These are phyloP conservation scores for Exophiala bonariae DNA, from an alignment of 2,329 filamentous ascomycete species.

Conservation along the genomic window DNA sequence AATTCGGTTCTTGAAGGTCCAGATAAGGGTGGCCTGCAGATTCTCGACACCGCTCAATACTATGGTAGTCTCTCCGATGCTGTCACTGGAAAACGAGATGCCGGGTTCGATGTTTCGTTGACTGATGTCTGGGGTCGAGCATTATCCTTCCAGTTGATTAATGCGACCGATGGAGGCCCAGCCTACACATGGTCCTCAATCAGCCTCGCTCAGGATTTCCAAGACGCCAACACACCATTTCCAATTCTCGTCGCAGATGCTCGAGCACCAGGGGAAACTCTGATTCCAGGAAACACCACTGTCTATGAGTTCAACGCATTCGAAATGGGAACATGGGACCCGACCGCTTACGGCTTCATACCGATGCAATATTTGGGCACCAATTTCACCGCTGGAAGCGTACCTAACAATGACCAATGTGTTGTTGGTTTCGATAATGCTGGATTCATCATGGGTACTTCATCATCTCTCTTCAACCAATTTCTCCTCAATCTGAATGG, in stretches of 20 bases:
- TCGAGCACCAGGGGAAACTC: conserved; percentile 59
- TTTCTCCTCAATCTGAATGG: conserved; percentile 67
- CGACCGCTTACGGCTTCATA: conserved; percentile 69
- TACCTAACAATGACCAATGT: conserved; percentile 61
- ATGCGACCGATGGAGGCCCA: conserved; percentile 71
- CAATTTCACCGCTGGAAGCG: conserved; percentile 63
- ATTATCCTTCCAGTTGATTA: conserved; percentile 82
- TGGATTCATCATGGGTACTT: conserved; percentile 83
- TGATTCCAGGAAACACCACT: conserved; percentile 71
- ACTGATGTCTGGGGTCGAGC: conserved; percentile 91
- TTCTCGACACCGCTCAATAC: conserved; percentile 61
- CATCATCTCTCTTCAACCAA: conserved; percentile 80
- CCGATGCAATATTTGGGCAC: conserved; percentile 72
- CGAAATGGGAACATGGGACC: conserved; percentile 77
- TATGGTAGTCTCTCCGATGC: conserved; percentile 59
- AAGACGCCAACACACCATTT: conserved; percentile 64
- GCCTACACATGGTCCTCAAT: conserved; percentile 82
- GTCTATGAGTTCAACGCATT: conserved; percentile 76
- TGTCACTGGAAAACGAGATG: conserved; percentile 62
- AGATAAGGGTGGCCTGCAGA: conserved; percentile 48
- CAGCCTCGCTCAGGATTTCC: conserved; percentile 62
- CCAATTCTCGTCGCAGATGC: conserved; percentile 72
- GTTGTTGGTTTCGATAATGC: conserved; percentile 79
- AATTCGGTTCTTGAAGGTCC: conserved; percentile 64
- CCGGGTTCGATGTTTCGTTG: conserved; percentile 68